phyloP scores from a whole-genome alignment of 2,329 filamentous ascomycete species.

The Paraphaeosphaeria sporulosa region DNA sequence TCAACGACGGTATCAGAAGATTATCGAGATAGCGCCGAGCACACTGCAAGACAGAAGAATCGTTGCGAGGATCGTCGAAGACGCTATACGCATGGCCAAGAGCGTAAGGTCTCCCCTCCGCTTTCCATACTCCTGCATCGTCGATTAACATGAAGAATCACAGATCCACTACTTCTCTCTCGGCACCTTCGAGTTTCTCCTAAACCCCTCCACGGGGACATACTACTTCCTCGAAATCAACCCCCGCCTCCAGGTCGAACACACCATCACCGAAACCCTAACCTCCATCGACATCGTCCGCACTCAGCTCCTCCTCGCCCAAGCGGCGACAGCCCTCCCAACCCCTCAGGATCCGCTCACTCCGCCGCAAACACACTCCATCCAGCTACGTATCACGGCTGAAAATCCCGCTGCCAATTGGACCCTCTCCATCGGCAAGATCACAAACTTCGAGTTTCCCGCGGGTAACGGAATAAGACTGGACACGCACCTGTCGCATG shows the following conservation, averaged over 20 bases:
- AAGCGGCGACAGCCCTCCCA: constrained; percentile 54
- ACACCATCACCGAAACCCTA: constrained; percentile 67
- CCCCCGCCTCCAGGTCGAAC: constrained; percentile 67
- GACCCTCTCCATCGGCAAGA: constrained; percentile 67
- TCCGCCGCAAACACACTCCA: constrained; percentile 55
- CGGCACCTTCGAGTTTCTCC: constrained; percentile 71
- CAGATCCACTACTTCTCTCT: constrained; percentile 64
- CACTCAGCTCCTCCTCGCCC: constrained; percentile 62
- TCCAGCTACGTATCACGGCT: constrained; percentile 66
- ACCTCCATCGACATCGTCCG: constrained; percentile 63
- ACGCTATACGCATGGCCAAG: constrained; percentile 62
- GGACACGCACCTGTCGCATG: constrained; percentile 62
- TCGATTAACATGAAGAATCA: constrained; percentile 2
- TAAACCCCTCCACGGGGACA: constrained; percentile 57
- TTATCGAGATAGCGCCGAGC: constrained; percentile 67
- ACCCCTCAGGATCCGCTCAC: constrained; percentile 36
- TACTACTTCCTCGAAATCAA: constrained; percentile 70
- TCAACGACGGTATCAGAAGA: constrained; percentile 67
- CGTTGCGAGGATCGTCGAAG: constrained; percentile 59
- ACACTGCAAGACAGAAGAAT: constrained; percentile 55
- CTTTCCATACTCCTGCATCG: not conserved
- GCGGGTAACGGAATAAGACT: constrained; percentile 65
- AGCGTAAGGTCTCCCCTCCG: constrained; percentile 40
- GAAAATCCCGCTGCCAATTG: constrained; percentile 63
- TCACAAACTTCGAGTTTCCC: constrained; percentile 63